A percentile compares a stretch with the other conserved stretches of the same genome.
Conservation (phyloP, 2,329 filamentous ascomycete genomes). For the Scedosporium boydii region DNA sequence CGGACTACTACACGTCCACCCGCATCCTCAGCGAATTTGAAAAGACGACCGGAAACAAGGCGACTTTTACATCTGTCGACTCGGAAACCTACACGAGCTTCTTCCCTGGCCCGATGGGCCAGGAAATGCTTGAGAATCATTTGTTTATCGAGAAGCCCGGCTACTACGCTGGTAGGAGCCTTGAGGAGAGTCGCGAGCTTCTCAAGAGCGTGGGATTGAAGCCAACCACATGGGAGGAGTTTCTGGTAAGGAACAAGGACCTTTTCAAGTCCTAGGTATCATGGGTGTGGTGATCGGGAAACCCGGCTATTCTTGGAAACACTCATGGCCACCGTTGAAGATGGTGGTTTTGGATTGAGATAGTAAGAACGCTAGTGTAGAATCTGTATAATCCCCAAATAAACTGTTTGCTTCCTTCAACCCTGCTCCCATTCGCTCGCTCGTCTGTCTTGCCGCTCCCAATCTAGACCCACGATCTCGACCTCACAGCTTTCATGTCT, state of each 20-base stretch:
- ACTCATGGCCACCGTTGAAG: too few relatives aligned
- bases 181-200: slow-evolving; percentile 21
- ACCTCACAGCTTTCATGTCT: neutral
- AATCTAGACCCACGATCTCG: neutral
- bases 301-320: too few relatives aligned
- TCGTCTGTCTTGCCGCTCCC: neutral
- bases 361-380: too few relatives aligned
- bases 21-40: slow-evolving; percentile 20
- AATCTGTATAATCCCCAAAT: too few relatives aligned
- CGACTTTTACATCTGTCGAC: slow-evolving; percentile 19
- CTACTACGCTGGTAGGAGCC: slow-evolving; percentile 26
- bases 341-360: too few relatives aligned
- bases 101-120: slow-evolving; percentile 14
- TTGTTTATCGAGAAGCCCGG: slow-evolving; percentile 29
- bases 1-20: slow-evolving; percentile 24
- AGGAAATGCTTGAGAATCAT: slow-evolving; percentile 29
- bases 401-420: too few relatives aligned
- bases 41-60: slow-evolving; percentile 22
- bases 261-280: too few relatives aligned
- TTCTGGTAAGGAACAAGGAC: slow-evolving; percentile 15
- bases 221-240: slow-evolving; percentile 28
- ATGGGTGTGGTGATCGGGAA: too few relatives aligned
- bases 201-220: slow-evolving; percentile 19
- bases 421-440: neutral
- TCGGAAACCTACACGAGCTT: slow-evolving; percentile 25